These are phyloP conservation scores for Mycena capillaripes DNA, from an alignment of 768 basidiomycete genomes.

Conservation along the genomic window DNA sequence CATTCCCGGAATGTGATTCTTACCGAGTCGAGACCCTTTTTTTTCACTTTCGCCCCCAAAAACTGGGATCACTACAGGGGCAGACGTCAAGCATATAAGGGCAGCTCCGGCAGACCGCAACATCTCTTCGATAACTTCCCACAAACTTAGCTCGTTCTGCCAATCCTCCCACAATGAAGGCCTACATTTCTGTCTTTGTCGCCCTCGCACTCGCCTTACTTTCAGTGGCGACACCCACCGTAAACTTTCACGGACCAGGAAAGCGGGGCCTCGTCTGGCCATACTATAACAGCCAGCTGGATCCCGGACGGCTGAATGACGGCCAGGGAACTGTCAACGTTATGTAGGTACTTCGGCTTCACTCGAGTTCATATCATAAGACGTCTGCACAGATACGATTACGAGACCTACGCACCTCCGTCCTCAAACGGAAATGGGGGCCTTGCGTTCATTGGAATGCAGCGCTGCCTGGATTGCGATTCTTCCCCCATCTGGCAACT, in stretches of 20 bases:
- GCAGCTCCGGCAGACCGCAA: too few relatives aligned
- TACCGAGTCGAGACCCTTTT: too few relatives aligned
- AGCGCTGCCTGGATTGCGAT: conserved; percentile 50
- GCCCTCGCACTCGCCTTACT: conserved; percentile 11
- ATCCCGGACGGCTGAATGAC: conserved; percentile 18
- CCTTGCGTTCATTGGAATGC: conserved; percentile 54
- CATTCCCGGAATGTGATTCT: too few relatives aligned
- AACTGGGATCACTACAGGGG: too few relatives aligned
- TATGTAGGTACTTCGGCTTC: conserved; percentile 3
- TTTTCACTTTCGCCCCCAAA: too few relatives aligned
- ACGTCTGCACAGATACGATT: conserved; percentile 49
- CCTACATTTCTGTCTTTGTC: conserved; percentile 15
- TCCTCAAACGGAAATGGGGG: conserved; percentile 53
- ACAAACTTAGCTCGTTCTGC: too few relatives aligned
- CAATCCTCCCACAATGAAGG: too few relatives aligned
- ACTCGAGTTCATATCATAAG: not conserved
- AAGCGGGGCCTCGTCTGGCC: conserved; percentile 29
- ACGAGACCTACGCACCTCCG: conserved; percentile 49
- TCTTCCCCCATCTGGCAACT: conserved; percentile 51
- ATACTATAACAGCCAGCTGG: conserved; percentile 19
- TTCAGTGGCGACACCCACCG: conserved; percentile 4
- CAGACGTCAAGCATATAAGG: too few relatives aligned
- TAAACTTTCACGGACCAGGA: conserved; percentile 16
- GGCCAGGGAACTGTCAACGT: conserved; percentile 26
- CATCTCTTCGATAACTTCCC: too few relatives aligned